A percentile compares a stretch with the other conserved stretches of the same genome.
Conservation (phyloP, 2,329 filamentous ascomycete genomes). For the Colletotrichum neosansevieriae region DNA sequence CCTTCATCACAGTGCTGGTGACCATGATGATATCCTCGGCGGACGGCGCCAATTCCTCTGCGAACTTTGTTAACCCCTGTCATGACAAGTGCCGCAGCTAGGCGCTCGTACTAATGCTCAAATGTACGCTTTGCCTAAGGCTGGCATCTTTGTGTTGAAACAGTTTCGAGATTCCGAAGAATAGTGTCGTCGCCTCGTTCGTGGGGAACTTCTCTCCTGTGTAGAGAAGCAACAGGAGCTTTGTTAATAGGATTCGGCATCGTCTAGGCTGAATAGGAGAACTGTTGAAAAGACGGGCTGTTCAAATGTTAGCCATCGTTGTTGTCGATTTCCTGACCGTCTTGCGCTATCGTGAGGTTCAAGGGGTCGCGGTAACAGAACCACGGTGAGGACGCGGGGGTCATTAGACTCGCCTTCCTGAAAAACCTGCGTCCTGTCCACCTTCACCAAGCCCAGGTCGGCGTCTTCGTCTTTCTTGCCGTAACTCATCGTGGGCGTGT, state of each 20-base stretch:
- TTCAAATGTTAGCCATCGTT: too few species aligned
- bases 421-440: conserved; percentile 97
- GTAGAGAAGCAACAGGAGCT: conserved; percentile 95
- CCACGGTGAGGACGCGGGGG: neutral
- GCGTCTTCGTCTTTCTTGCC: conserved; percentile 99
- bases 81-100: neutral
- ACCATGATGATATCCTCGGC: conserved; percentile 99
- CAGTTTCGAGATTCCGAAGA: conserved; percentile 98
- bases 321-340: too few species aligned
- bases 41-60: conserved; percentile 83
- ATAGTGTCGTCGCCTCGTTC: conserved; percentile 96
- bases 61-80: neutral
- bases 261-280: conserved; percentile 95
- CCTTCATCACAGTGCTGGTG: conserved; percentile 99
- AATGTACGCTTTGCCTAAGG: conserved; percentile 97
- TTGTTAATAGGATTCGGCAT: conserved; percentile 97
- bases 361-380: neutral
- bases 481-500: conserved; percentile 82
- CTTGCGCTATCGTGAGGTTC: too few species aligned
- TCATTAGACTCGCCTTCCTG: conserved; percentile 82
- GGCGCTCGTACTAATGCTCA: conserved; percentile 51
- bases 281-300: conserved; percentile 97
- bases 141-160: conserved; percentile 99
- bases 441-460: conserved; percentile 92
- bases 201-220: conserved; percentile 97